A percentile compares a stretch with the other conserved stretches of the same genome.
These are phyloP conservation scores for Pythium pyrilobum DNA, from an alignment of 352 stramenopile genomes.

Conservation along the genomic window DNA sequence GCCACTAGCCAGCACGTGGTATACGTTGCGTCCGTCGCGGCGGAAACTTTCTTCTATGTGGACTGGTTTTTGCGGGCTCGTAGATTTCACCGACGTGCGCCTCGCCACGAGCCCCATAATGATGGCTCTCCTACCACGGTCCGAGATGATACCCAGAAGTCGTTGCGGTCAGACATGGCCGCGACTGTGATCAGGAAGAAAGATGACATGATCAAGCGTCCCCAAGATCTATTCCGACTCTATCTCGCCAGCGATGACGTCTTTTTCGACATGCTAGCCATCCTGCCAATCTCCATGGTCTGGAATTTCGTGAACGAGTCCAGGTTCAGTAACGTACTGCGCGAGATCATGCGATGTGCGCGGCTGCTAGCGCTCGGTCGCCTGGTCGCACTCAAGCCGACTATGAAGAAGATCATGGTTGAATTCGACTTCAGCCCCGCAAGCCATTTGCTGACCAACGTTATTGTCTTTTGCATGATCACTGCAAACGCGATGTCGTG, in stretches of 20 bases:
- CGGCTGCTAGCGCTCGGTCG: constrained; percentile 40
- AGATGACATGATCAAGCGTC: constrained; percentile 8
- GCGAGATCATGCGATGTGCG: constrained; percentile 31
- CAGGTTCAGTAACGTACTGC: constrained; percentile 19
- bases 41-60: constrained; percentile 61
- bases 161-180: constrained; percentile 1
- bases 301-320: constrained; percentile 57
- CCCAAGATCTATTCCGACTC: constrained; percentile 13
- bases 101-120: not conserved
- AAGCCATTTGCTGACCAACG: constrained; percentile 36
- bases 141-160: constrained; percentile 4
- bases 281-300: constrained; percentile 30
- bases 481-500: constrained; percentile 41
- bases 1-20: constrained; percentile 22
- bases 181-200: not conserved
- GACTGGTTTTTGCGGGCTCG: constrained; percentile 42
- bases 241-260: constrained; percentile 32
- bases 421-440: constrained; percentile 33
- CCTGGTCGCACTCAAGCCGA: constrained; percentile 28
- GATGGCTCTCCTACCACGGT: no score
- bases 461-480: constrained; percentile 36
- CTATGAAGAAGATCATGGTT: constrained; percentile 38
- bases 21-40: constrained; percentile 25
- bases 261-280: constrained; percentile 24
- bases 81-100: constrained; percentile 29